These are phyloP conservation scores for Mycena maculata DNA, from an alignment of 768 basidiomycete genomes.

Conservation along the genomic window DNA sequence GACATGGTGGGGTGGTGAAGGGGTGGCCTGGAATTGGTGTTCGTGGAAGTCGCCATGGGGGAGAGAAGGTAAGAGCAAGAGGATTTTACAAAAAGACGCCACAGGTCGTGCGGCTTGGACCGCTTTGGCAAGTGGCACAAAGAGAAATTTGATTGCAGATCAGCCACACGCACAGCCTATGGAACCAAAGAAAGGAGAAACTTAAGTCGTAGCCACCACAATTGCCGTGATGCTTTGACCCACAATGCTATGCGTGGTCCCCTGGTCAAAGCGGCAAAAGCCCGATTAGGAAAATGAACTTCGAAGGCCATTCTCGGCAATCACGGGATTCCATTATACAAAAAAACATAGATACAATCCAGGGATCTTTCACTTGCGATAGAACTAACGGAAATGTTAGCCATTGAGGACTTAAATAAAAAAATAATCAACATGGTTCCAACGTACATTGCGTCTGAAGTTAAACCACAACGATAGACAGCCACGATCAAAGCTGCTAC, in stretches of 20 bases:
- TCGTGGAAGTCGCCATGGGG: not conserved
- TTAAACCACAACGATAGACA: conserved; percentile 97
- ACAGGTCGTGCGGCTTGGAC: not conserved
- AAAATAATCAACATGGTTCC: no score
- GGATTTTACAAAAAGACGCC: not conserved
- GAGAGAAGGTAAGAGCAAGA: not conserved
- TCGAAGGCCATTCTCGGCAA: not conserved
- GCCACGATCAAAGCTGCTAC: conserved; percentile 96
- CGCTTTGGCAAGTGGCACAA: conserved; percentile 12
- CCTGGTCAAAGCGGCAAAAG: not conserved
- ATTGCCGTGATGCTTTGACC: no score
- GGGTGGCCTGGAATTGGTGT: not conserved
- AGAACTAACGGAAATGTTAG: conserved; percentile 65
- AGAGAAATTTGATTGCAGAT: conserved; percentile 14
- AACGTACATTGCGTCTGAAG: conserved; percentile 90
- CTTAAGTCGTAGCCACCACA: no score
- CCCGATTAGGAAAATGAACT: conserved; percentile 17
- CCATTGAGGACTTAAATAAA: conserved; percentile 27
- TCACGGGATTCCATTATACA: conserved; percentile 5
- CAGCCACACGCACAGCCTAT: conserved; percentile 2
- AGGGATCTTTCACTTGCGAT: conserved; percentile 70
- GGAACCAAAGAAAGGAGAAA: not conserved
- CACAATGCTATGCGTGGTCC: not conserved
- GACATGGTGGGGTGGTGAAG: not conserved
- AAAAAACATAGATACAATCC: conserved; percentile 22